Base-by-base conservation (phyloP, 2,329 filamentous ascomycete species). In the Aspergillus sp. region DNA sequence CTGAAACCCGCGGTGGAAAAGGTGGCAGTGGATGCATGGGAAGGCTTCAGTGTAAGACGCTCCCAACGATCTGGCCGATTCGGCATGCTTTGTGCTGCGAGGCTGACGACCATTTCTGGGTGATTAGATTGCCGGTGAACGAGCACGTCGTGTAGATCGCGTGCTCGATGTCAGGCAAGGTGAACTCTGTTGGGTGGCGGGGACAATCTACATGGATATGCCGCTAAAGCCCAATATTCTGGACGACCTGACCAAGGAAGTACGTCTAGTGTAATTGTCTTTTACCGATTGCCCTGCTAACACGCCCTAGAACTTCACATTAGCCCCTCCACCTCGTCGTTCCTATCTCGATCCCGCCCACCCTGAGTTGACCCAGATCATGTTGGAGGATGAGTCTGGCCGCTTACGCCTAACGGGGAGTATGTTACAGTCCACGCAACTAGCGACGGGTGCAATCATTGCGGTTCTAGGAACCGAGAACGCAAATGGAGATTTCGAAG, bases 191-290 rank as follows among this genome's bases (percentile, higher is more conserved):
- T 99, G 93, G 91, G 88, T 99, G 14, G 82, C 87, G 0, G 94
- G 95, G 14, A 99, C 94, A 0, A 85, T 97, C 30, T 99, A 95
- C 71, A 95, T 97, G 88, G 90, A 97, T 58, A 92, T 99, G 90
- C 84, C 89, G 2, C 73, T 96, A 65, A 99, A 99, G 75, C 94
- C 95, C 1, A 95, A 95, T 66, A 93, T 99, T 69, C 76, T 99
- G 32, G 92, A 96, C 54, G 94, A 99, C 63, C 89, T 99, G 40
- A 88, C 89, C 38, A 95, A 95, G 73, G 93, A 96, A 72, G 89
- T 92, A 74, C 59, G 82, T 71, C 32, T 9, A 35, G 26, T n/a
- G n/a, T 50, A 5, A n/a, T 51, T 8, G 17, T 7, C 45, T 11
- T 14, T 16, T 6, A 11, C 8, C 26, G 8, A 3, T n/a, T 13